These are phyloP conservation scores for Sporothrix euskadiensis DNA, from an alignment of 2,329 filamentous ascomycete species.

Conservation along the genomic window DNA sequence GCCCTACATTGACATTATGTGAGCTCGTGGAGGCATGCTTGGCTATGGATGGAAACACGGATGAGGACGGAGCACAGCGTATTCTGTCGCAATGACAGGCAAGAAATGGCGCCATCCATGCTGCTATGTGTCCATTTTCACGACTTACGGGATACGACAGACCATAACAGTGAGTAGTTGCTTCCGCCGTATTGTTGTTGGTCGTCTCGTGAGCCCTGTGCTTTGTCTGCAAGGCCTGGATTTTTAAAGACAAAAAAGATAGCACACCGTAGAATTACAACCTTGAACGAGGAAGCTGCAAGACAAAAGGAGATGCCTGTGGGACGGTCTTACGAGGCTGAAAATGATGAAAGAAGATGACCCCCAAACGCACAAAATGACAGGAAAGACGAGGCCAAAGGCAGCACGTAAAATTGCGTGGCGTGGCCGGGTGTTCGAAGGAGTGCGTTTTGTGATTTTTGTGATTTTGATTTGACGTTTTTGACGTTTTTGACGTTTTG, in stretches of 20 bases:
- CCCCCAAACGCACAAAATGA: neutral
- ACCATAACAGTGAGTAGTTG: too few species aligned
- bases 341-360: too few species aligned
- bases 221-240: neutral
- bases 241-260: neutral
- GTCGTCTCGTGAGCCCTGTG: neutral
- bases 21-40: neutral
- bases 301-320: conserved; percentile 3
- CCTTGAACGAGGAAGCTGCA: neutral
- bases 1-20: neutral
- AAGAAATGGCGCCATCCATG: neutral
- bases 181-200: conserved; percentile 5
- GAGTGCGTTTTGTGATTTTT: neutral
- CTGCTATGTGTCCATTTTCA: neutral
- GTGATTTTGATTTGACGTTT: neutral
- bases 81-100: neutral
- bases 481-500: neutral
- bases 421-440: neutral
- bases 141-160: neutral
- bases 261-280: neutral
- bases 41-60: neutral
- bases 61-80: neutral
- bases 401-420: conserved; percentile 11
- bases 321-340: neutral
- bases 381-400: neutral